Conservation (phyloP, 2,329 filamentous ascomycete genomes). For the Tolypocladium guangdongense region DNA sequence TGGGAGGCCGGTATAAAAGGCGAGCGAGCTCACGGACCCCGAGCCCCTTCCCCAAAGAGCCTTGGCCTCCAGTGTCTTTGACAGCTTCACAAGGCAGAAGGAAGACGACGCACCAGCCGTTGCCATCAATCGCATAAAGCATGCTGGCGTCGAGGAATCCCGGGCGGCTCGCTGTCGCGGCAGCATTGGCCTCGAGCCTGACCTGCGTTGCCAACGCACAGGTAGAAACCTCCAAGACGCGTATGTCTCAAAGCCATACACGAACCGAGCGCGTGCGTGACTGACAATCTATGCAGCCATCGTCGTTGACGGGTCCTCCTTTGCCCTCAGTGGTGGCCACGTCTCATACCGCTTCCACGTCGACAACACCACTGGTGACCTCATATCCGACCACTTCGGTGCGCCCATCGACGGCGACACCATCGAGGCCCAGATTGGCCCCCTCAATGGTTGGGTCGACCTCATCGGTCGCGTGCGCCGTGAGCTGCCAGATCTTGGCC, state of each 20-base stretch:
- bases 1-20: no score
- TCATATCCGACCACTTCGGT: slow-evolving; percentile 52
- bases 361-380: slow-evolving; percentile 41
- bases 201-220: neutral
- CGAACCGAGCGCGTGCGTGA: neutral
- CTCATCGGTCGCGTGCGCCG: slow-evolving; percentile 39
- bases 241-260: neutral
- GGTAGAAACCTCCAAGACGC: neutral
- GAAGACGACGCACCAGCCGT: neutral
- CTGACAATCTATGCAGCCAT: slow-evolving; percentile 27
- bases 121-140: neutral
- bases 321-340: slow-evolving; percentile 43
- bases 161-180: neutral
- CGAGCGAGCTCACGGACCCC: no score
- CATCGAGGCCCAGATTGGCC: slow-evolving; percentile 25
- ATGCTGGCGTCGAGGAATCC: neutral
- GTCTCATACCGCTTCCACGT: slow-evolving; percentile 56
- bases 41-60: no score
- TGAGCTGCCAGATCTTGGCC: slow-evolving; percentile 53
- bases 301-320: slow-evolving; percentile 41
- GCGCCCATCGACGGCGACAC: slow-evolving; percentile 39
- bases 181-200: neutral
- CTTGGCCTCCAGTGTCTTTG: no score
- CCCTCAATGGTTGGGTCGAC: slow-evolving; percentile 40
- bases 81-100: no score